Conservation (phyloP, 108 stramenopile species). For the Stephanodiscus minutulus region DNA sequence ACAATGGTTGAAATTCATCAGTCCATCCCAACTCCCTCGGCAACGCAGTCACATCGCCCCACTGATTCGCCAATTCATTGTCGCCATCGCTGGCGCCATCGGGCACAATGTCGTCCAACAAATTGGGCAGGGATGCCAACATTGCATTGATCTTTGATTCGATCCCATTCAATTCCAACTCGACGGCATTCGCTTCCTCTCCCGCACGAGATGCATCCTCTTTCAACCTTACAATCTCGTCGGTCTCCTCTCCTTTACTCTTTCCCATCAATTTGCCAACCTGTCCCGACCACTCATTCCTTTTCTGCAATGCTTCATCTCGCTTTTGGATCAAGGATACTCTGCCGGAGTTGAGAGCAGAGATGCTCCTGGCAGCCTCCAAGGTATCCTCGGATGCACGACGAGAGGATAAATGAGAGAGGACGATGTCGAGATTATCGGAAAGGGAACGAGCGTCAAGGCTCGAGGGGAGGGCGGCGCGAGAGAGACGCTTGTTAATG, state of each 20-base stretch:
- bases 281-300: slow-evolving; percentile 72
- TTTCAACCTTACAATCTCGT: slow-evolving; percentile 38
- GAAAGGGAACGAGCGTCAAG: slow-evolving; percentile 53
- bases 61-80: slow-evolving; percentile 80
- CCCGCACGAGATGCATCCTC: slow-evolving; percentile 47
- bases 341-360: slow-evolving; percentile 55
- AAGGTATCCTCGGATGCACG: slow-evolving; percentile 71
- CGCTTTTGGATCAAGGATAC: slow-evolving; percentile 71
- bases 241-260: slow-evolving; percentile 56
- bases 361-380: slow-evolving; percentile 66
- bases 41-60: slow-evolving; percentile 76
- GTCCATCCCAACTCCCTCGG: slow-evolving; percentile 78
- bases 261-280: slow-evolving; percentile 78
- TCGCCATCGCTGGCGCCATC: slow-evolving; percentile 84
- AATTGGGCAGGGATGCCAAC: slow-evolving; percentile 88
- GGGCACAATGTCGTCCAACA: slow-evolving; percentile 90
- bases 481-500: slow-evolving; percentile 13
- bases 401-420: slow-evolving; percentile 78
- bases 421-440: slow-evolving; percentile 63
- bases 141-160: slow-evolving; percentile 72
- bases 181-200: slow-evolving; percentile 60
- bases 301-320: slow-evolving; percentile 68
- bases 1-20: slow-evolving; percentile 76
- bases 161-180: slow-evolving; percentile 61
- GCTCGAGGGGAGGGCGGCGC: not conserved